Base-by-base conservation (phyloP, 805 yeast genomes). In the Spathaspora hagerdaliae region DNA sequence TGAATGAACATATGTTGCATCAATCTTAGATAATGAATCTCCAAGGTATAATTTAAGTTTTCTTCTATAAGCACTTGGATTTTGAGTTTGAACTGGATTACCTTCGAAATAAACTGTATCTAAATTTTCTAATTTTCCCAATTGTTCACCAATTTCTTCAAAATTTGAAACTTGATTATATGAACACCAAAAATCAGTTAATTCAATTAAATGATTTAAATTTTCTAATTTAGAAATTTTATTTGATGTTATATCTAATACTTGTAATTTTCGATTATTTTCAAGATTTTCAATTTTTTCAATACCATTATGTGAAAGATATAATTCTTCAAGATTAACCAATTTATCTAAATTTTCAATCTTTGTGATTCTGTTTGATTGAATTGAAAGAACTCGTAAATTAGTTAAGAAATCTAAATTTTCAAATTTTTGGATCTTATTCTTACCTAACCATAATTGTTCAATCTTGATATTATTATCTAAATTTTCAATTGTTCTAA, bases 151-250 rank as follows among this genome's bases (percentile, higher is more conserved):
- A 39, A 94, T 67, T 42, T 88, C 83, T 31, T 82, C 81, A 63
- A 87, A 91, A 36, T 79, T 71, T 31, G 79, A 76, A 19, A 94
- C 63, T 55, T 78, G 64, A 63, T 92, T 94, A 57, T 80, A 79
- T 0, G 96, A 86, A 26, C 95, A 89, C 99, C 99, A 94, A 44
- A 94, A 71, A 64, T 94, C 99, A 7, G 96, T 90, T 47, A 94
- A 72, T n/a, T 83, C 58, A 0, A 53, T 62, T 47, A 94, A 74
- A 54, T 86, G 94, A 1, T 71, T 65, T 43, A 94, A 53, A 51
- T 85, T 82, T 47, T 80, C 83, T 36, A 94, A 65, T 42, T 77
- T 74, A 3, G 74, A 54, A 35, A 94, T 74, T 47, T 71, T 71
- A 62, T 94, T 94, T 2, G 87, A 79, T 0, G 97, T 85, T 15